Evolutionary conservation across 2,329 filamentous ascomycete species (phyloP).

Genomic region (Xylaria sp.): DNA sequence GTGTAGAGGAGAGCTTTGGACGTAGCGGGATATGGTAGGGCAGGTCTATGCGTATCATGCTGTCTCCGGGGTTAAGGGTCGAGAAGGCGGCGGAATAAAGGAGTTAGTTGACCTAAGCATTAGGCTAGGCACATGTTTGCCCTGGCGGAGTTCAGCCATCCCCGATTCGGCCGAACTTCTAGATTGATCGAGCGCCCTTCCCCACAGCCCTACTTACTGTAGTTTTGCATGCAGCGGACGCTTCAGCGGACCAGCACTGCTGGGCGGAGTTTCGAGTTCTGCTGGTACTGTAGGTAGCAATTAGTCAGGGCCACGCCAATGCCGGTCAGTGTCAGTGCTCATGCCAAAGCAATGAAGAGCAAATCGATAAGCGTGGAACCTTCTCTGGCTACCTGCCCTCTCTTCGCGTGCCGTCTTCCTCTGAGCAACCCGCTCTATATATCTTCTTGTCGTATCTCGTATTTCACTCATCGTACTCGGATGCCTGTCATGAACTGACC

Average conservation of each 20-base stretch:
- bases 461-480: neutral
- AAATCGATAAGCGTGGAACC: neutral
- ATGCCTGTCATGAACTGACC: neutral
- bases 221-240: too few relatives aligned
- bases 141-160: slow-evolving; percentile 24
- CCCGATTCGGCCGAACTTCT: neutral
- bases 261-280: slow-evolving; percentile 1
- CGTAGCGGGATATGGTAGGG: neutral
- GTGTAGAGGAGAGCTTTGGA: neutral
- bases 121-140: too few relatives aligned
- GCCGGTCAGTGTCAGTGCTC: neutral
- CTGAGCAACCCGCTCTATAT: neutral
- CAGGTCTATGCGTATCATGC: neutral
- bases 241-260: neutral
- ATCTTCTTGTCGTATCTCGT: neutral
- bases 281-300: too few relatives aligned
- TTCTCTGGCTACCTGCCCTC: too few relatives aligned
- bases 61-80: neutral
- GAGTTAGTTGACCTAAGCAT: too few relatives aligned
- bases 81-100: too few relatives aligned
- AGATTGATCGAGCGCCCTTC: slow-evolving; percentile 8
- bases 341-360: neutral
- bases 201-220: slow-evolving; percentile 7
- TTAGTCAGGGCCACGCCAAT: too few relatives aligned
- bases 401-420: neutral